Percentiles rank a stretch among this genome's conserved stretches.
Conservation (phyloP, 2,329 filamentous ascomycete species). For the Lanzia echinophila region DNA sequence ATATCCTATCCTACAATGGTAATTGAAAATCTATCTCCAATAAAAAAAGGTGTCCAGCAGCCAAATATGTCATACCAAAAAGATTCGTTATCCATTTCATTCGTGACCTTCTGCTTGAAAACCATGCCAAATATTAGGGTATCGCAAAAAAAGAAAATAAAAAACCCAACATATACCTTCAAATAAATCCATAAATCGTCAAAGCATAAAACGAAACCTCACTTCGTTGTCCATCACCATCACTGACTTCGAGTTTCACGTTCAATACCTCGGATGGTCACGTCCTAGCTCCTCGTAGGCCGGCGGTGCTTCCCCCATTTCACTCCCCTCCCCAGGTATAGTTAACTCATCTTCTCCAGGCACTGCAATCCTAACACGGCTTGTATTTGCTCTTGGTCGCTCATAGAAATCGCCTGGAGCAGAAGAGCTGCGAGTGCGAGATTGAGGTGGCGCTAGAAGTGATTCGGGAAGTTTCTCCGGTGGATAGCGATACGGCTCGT, state of each 20-base stretch:
- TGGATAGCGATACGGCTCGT: slow-evolving; percentile 7
- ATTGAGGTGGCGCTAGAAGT: not conserved
- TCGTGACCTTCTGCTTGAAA: too few relatives aligned
- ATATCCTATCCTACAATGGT: too few relatives aligned
- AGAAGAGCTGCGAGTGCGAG: slow-evolving; percentile 5
- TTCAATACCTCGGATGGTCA: not conserved
- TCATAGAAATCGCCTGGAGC: not conserved
- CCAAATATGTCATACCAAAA: too few relatives aligned
- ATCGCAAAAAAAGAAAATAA: too few relatives aligned
- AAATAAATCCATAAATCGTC: not conserved
- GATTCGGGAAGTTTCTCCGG: slow-evolving; percentile 7
- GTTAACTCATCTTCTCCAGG: slow-evolving; percentile 10
- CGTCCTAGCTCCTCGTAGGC: slow-evolving; percentile 1
- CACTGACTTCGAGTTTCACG: not conserved
- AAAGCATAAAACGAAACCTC: not conserved
- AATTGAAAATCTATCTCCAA: too few relatives aligned
- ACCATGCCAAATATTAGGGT: too few relatives aligned
- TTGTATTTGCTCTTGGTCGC: not conserved
- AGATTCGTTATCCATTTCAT: too few relatives aligned
- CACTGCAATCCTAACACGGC: slow-evolving; percentile 9
- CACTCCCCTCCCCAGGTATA: slow-evolving; percentile 4
- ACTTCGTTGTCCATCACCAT: not conserved
- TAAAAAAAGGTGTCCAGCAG: too few relatives aligned
- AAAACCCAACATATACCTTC: too few relatives aligned
- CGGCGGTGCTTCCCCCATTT: not conserved